Evolutionary conservation across 106 monocot species (phyloP).

Genomic region (Dactylorhiza incarnata): DNA sequence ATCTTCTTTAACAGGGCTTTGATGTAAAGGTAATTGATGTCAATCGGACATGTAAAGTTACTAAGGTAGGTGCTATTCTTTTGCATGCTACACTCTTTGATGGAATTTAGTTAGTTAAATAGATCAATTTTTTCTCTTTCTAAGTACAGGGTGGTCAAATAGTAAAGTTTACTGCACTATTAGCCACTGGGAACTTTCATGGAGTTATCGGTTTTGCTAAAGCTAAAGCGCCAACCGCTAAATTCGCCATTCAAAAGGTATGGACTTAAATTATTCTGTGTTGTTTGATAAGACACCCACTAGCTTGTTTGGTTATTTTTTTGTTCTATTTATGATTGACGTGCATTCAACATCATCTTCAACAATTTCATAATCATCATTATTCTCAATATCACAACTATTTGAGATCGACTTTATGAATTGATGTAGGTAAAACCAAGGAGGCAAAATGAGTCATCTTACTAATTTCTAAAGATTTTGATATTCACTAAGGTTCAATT

Average conservation of each 20-base stretch:
- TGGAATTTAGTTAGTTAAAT: not conserved
- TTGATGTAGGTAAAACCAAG: too few species aligned
- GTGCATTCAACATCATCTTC: too few species aligned
- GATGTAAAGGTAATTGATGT: slow-evolving; percentile 98
- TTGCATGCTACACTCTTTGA: not conserved
- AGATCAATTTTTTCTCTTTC: not conserved
- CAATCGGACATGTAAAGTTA: slow-evolving; percentile 90
- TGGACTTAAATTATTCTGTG: not conserved
- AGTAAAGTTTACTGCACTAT: slow-evolving; percentile 50
- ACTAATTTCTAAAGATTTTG: too few species aligned
- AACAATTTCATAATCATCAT: too few species aligned
- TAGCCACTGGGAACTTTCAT: slow-evolving; percentile 73
- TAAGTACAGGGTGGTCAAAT: slow-evolving; percentile 58
- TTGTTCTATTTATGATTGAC: too few species aligned
- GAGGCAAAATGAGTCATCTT: too few species aligned
- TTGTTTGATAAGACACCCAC: not conserved
- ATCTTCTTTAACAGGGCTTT: slow-evolving; percentile 60
- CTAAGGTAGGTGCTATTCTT: slow-evolving; percentile 52
- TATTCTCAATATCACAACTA: too few species aligned
- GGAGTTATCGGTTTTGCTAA: slow-evolving; percentile 76
- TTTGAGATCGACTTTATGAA: too few species aligned
- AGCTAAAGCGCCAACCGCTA: slow-evolving; percentile 64
- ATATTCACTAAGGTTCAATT: too few species aligned
- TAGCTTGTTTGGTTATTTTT: not conserved
- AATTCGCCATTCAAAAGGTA: slow-evolving; percentile 73